Conservation (phyloP, 2,329 filamentous ascomycete species). For the Ophiostoma angusticollis region DNA sequence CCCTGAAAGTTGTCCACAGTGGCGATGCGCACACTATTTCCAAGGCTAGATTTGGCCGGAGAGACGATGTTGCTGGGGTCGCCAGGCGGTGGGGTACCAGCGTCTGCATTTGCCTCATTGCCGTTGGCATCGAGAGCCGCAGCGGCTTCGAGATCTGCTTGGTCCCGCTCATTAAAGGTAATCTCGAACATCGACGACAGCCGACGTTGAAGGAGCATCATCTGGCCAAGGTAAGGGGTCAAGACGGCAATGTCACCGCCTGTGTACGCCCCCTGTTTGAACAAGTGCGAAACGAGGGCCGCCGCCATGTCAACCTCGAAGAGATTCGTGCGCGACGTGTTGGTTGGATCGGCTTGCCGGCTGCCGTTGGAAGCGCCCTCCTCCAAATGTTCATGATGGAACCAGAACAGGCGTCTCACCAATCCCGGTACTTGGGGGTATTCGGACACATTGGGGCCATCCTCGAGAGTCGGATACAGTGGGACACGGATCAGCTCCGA, state of each 20-base stretch:
- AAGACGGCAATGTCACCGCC: slow-evolving; percentile 54
- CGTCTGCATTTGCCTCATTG: slow-evolving; percentile 6
- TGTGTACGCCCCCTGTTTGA: slow-evolving; percentile 49
- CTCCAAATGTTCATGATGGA: slow-evolving; percentile 43
- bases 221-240: slow-evolving; percentile 51
- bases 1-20: slow-evolving; percentile 70
- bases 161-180: slow-evolving; percentile 50
- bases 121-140: slow-evolving; percentile 20
- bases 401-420: slow-evolving; percentile 43
- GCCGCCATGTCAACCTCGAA: slow-evolving; percentile 53
- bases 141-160: slow-evolving; percentile 33
- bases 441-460: slow-evolving; percentile 27
- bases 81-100: no score
- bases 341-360: background rate
- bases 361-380: slow-evolving; percentile 21
- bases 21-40: slow-evolving; percentile 40
- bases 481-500: slow-evolving; percentile 43
- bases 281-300: slow-evolving; percentile 50
- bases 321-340: slow-evolving; percentile 38
- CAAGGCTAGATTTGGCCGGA: slow-evolving; percentile 28
- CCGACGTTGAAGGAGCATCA: slow-evolving; percentile 34
- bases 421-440: slow-evolving; percentile 42
- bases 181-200: slow-evolving; percentile 38
- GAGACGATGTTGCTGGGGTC: background rate
- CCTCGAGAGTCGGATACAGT: slow-evolving; percentile 43